These are phyloP conservation scores for Microdochium trichocladiopsis DNA, from an alignment of 2,329 filamentous ascomycete genomes.

Conservation along the genomic window DNA sequence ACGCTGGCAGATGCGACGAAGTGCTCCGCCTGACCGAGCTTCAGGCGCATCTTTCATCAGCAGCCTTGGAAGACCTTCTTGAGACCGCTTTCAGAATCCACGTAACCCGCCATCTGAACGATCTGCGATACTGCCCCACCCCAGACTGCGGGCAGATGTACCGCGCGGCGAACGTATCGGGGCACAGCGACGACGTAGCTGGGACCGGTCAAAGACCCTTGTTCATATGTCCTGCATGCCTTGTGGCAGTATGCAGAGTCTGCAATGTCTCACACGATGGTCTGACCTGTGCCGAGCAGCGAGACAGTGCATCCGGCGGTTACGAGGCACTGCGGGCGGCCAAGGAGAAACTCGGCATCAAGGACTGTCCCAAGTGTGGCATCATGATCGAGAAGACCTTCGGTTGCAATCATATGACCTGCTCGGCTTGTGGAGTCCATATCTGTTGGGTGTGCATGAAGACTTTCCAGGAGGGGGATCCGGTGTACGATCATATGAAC, in stretches of 20 bases:
- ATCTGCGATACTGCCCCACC: constrained; percentile 8
- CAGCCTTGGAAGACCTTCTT: constrained; percentile 6
- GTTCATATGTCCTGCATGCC: constrained; percentile 13
- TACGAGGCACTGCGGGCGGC: constrained; percentile 5
- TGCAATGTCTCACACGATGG: constrained; percentile 11
- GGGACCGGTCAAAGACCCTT: constrained; percentile 1
- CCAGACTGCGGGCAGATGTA: constrained; percentile 8
- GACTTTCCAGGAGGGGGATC: constrained; percentile 1
- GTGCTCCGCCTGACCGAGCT: constrained; percentile 17
- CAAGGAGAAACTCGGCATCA: constrained; percentile 7
- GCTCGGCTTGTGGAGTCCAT: constrained; percentile 8
- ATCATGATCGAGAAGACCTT: constrained; percentile 19
- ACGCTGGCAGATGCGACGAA: constrained; percentile 13
- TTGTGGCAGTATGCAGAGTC: constrained; percentile 6
- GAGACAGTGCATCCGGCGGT: constrained; percentile 5
- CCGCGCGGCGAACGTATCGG: constrained; percentile 1
- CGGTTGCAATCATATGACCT: constrained; percentile 24
- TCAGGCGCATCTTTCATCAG: constrained; percentile 10
- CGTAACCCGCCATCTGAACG: constrained; percentile 5
- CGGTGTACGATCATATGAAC: constrained; percentile 4
- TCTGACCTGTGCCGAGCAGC: constrained; percentile 7
- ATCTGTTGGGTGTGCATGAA: constrained; percentile 9
- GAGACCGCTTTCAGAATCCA: constrained; percentile 6
- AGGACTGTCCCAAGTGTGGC: constrained; percentile 13
- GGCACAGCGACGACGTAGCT: constrained; percentile 1